A percentile compares a stretch with the other conserved stretches of the same genome.
These are phyloP conservation scores for Salvia sclarea DNA, from an alignment of 305 asterid species.

Conservation along the genomic window DNA sequence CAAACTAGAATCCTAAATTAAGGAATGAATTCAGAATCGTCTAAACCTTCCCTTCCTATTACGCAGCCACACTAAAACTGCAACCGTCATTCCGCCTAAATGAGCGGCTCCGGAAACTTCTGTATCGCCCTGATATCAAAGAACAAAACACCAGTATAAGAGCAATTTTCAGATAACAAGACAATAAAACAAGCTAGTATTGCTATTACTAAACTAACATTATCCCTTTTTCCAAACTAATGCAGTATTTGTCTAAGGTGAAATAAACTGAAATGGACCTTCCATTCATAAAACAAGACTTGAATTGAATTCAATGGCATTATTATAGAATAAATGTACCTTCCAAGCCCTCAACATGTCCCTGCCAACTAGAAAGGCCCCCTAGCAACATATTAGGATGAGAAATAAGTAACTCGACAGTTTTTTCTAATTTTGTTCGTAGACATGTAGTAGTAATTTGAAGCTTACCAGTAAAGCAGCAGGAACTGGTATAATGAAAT, in stretches of 20 bases:
- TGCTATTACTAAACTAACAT: not conserved
- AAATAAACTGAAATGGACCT: not conserved
- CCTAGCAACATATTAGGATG: slow-evolving; percentile 48
- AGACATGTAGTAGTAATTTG: not conserved
- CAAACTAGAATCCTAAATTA: not conserved
- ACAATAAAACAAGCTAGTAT: not conserved
- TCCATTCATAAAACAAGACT: not conserved
- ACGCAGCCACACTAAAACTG: slow-evolving; percentile 71
- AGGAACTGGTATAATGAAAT: slow-evolving; percentile 77
- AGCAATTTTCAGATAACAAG: not conserved
- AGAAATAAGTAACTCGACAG: slow-evolving; percentile 9
- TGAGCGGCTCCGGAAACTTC: slow-evolving; percentile 77
- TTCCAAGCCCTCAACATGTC: slow-evolving; percentile 63
- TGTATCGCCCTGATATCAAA: slow-evolving; percentile 59
- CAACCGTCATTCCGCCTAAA: slow-evolving; percentile 81
- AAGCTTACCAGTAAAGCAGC: slow-evolving; percentile 69
- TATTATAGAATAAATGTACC: slow-evolving; percentile 42
- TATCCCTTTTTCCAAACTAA: not conserved
- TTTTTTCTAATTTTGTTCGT: not conserved
- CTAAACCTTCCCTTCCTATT: slow-evolving; percentile 60
- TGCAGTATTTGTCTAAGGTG: not conserved
- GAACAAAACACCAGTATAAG: not conserved
- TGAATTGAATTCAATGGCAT: not conserved
- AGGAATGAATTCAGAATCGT: slow-evolving; percentile 37
- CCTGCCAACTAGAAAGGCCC: slow-evolving; percentile 63